Evolutionary conservation across 2,329 filamentous ascomycete genomes (phyloP), one percentile per base, ranked within the genome.

Genomic region (Colletotrichum tropicicola): DNA sequence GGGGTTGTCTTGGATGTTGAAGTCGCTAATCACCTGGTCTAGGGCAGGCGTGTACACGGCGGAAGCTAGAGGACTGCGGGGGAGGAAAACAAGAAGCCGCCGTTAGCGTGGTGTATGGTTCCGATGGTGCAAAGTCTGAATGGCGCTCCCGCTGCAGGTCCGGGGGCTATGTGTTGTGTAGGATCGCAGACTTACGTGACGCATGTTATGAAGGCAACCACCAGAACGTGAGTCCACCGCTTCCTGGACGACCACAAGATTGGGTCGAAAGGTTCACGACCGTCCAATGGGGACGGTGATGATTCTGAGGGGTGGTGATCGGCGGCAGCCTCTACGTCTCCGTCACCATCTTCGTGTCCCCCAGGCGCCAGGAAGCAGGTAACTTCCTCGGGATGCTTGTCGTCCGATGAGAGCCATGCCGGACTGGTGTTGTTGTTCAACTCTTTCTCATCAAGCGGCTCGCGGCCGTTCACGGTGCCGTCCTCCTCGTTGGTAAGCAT

Each of bases 41-140:
- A 63, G 21, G 4, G 52, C 53, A 9, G 63, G 53, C n/a, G 58
- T 65, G 35, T 62, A 62, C 10, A 62, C 57, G 27, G 58, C 62
- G 9, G 57, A 61, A 23, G 57, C 62, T 37, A 62, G 15, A 13
- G 57, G 45, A 30, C 62, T 62, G 23, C 13, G 13, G 15, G 9
- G 15, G 12, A 43, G 15, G 15, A 57, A 39, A 32, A 28, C 37
- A 19, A 5, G 13, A 44, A 41, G 37, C 23, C 17, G 37, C 35
- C 39, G 28, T 60, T 41, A 48, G 60, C 48, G n/a, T n/a, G 41
- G 30, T 27, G 35, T 41, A 15, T 9, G 30, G 56, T 30, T 10
- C 27, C 30, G 30, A 37, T 19, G 48, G 23, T 32, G 39, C 30
- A 43, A 25, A 35, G 32, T 3, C 27, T 37, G 10, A 45, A 25